Evolutionary conservation across 352 stramenopile species (phyloP).

Genomic region (Globisporangium cylindrosporum): DNA sequence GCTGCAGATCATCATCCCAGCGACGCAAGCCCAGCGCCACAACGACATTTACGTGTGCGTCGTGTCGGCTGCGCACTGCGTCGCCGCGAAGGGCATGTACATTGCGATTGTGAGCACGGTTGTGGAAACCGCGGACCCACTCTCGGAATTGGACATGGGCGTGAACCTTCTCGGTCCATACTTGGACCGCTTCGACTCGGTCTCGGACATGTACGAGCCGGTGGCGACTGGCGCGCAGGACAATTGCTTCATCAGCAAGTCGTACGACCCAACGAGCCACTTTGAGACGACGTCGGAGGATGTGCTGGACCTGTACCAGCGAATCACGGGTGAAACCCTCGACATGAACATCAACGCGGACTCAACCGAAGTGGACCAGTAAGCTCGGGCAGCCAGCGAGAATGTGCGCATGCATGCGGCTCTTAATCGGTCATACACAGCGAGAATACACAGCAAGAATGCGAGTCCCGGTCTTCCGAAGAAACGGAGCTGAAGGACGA

Average conservation of each 20-base stretch:
- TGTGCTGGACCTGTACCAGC: conserved; percentile 97
- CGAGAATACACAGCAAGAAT: background rate
- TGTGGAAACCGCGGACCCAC: conserved; percentile 94
- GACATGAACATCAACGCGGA: conserved; percentile 98
- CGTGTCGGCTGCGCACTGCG: conserved; percentile 93
- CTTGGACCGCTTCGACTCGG: conserved; percentile 95
- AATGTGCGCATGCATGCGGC: background rate
- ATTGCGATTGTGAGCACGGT: conserved; percentile 98
- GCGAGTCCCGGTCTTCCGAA: background rate
- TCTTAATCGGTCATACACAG: background rate
- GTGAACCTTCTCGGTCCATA: conserved; percentile 96
- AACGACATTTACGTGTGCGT: conserved; percentile 99
- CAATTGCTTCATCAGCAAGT: conserved; percentile 98
- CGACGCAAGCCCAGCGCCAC: conserved; percentile 91
- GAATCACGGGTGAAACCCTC: conserved; percentile 96
- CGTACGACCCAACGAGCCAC: conserved; percentile 92
- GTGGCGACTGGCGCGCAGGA: conserved; percentile 88
- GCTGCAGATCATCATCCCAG: conserved; percentile 99
- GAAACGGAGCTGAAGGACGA: background rate
- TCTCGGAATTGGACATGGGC: conserved; percentile 93
- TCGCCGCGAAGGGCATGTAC: conserved; percentile 96
- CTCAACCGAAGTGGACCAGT: conserved; percentile 93
- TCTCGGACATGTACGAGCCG: conserved; percentile 95
- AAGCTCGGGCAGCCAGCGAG: conserved; percentile 19
- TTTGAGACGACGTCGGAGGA: conserved; percentile 98